Conservation (phyloP, 73 alveolate genomes). For the Symbiodinium pilosum region DNA sequence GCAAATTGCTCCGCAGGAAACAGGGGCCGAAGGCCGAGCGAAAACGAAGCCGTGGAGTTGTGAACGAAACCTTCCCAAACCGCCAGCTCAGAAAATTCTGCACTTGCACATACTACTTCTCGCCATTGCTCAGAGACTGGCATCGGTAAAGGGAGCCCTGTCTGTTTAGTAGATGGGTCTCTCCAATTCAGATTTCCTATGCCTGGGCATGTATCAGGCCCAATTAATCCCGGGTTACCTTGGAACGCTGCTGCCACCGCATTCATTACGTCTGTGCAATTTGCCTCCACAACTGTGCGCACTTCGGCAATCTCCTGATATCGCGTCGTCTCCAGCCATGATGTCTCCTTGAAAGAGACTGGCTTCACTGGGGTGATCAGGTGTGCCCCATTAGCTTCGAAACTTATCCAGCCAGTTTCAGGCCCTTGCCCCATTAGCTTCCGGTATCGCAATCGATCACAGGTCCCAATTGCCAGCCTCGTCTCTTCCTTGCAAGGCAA, state of each 20-base stretch:
- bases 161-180: background rate
- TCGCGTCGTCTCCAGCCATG: slow-evolving; percentile 64
- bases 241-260: background rate
- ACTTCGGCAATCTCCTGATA: slow-evolving; percentile 54
- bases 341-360: background rate
- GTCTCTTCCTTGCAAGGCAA: background rate
- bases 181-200: slow-evolving; percentile 41
- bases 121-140: slow-evolving; percentile 73
- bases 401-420: background rate
- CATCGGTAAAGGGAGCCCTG: slow-evolving; percentile 52
- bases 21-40: slow-evolving; percentile 53
- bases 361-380: background rate
- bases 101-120: background rate
- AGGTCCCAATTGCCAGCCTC: background rate
- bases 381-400: background rate
- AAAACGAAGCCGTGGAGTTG: slow-evolving; percentile 52
- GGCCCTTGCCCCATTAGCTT: background rate
- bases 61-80: slow-evolving; percentile 54
- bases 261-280: background rate
- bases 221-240: slow-evolving; percentile 6
- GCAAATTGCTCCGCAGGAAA: background rate
- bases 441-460: background rate
- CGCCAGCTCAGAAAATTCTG: slow-evolving; percentile 48
- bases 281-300: slow-evolving; percentile 28
- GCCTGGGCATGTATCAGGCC: background rate